Percentiles rank a stretch among this genome's conserved stretches.
Evolutionary conservation across 768 basidiomycete species (phyloP).

Genomic region (Termitomyces sp.): DNA sequence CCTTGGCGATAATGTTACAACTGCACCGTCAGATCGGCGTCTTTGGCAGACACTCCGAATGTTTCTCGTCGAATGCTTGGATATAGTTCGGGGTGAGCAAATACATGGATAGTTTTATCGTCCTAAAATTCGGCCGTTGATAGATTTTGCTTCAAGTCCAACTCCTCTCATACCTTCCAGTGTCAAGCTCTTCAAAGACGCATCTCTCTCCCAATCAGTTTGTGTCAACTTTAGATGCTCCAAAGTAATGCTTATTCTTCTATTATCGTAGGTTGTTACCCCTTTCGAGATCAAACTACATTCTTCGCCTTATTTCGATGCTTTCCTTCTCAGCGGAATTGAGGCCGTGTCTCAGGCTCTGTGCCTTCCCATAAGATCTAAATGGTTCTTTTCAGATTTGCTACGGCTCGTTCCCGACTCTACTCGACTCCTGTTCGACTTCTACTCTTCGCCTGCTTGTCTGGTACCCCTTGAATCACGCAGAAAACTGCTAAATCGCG

Average conservation of each 20-base stretch:
- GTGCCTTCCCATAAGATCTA: constrained; percentile 34
- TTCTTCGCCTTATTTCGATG: constrained; percentile 33
- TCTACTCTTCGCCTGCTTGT: constrained; percentile 35
- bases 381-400: constrained; percentile 47
- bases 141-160: constrained; percentile 29
- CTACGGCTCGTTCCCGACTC: constrained; percentile 35
- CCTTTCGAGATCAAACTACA: constrained; percentile 23
- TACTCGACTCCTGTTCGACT: constrained; percentile 35
- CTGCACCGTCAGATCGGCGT: constrained; percentile 24
- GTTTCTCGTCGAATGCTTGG: constrained; percentile 36
- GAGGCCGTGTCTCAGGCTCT: constrained; percentile 39
- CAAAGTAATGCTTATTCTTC: background rate
- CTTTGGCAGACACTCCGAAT: constrained; percentile 37
- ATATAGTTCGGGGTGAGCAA: constrained; percentile 34
- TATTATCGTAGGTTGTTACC: constrained; percentile 17
- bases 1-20: constrained; percentile 33
- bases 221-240: background rate
- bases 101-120: background rate
- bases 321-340: constrained; percentile 41
- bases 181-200: constrained; percentile 34
- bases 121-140: background rate
- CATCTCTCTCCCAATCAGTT: constrained; percentile 25
- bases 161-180: constrained; percentile 29
- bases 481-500: constrained; percentile 32
- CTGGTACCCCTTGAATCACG: constrained; percentile 26